Evolutionary conservation across 345 rosid genomes (phyloP), one percentile per base, ranked within the genome.

Genomic region (Atalantia buxifolia): DNA sequence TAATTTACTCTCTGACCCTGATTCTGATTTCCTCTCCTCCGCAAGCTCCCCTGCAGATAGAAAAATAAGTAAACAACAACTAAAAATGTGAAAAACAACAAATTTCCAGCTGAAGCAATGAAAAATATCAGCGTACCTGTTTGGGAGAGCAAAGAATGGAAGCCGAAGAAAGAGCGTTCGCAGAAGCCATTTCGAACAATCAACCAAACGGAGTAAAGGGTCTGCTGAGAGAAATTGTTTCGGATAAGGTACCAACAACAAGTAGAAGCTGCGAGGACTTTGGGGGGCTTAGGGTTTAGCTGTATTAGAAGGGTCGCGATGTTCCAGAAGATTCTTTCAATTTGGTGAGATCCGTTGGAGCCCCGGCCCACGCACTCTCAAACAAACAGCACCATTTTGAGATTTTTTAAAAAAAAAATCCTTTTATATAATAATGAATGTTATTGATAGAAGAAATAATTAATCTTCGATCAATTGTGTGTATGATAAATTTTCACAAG

Each of bases 131-230:
- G 9, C 30, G 14, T 30, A 92, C 98, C 97, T 92, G 93, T 70
- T 84, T 91, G 66, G 93, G 88, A 67, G 92, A 85, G 87, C 93
- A 90, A 77, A 94, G 82, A 28, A 91, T 79, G 63, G 93, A 92
- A 27, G 94, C 91, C 0, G 93, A 84, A 19, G 91, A 89, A 35
- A 94, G 85, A 70, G 95, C 94, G 78, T 91, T 91, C 25, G 97
- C 91, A 2, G 95, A 90, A 18, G 97, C 95, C 98, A 94, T 94
- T 78, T 68, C 36, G 19, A 1, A 31, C 22, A 59, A 19, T 33
- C 36, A 27, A 27, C 6, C 10, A 28, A 25, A 31, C 10, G 31
- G 10, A 63, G 63, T 40, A 7, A 53, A 53, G 75, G 35, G 57
- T 62, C 56, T 56, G 50, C 9, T 45, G 72, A 45, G 55, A 40